These are phyloP conservation scores for Theobroma cacao DNA, from an alignment of 345 rosid genomes.

Conservation along the genomic window DNA sequence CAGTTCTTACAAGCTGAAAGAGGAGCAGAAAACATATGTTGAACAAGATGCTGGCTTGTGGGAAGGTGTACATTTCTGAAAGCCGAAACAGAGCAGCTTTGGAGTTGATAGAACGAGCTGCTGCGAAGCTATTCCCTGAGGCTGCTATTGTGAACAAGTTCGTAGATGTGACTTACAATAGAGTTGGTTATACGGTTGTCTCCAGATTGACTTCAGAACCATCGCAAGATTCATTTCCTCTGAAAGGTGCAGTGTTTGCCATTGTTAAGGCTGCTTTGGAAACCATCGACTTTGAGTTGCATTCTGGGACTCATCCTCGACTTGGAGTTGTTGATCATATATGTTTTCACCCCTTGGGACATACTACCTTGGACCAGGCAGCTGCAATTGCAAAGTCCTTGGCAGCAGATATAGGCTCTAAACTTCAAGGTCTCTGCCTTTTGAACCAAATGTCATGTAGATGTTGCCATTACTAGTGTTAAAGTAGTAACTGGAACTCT, in stretches of 20 bases:
- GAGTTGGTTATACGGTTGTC: constrained; percentile 83
- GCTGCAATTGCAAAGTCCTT: constrained; percentile 63
- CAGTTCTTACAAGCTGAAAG: constrained; percentile 28
- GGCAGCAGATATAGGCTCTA: constrained; percentile 64
- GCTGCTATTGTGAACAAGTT: constrained; percentile 76
- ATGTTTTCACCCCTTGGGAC: constrained; percentile 81
- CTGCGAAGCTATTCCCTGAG: constrained; percentile 61
- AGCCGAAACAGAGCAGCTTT: constrained; percentile 67
- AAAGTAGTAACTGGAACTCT: background rate
- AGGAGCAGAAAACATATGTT: constrained; percentile 42
- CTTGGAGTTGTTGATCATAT: constrained; percentile 93
- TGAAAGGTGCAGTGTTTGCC: constrained; percentile 56
- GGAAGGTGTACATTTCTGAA: constrained; percentile 86
- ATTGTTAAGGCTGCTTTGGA: constrained; percentile 81
- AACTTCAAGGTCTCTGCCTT: constrained; percentile 59
- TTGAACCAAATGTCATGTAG: constrained; percentile 2
- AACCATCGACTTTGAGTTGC: constrained; percentile 56
- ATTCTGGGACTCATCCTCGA: constrained; percentile 80
- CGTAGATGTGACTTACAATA: constrained; percentile 68
- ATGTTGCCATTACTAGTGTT: background rate
- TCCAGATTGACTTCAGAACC: constrained; percentile 40
- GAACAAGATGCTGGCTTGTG: constrained; percentile 70
- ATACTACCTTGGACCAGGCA: constrained; percentile 56
- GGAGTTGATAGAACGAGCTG: constrained; percentile 65
- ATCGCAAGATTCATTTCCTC: constrained; percentile 33